Conservation (phyloP, 768 basidiomycete species). For the Paxillus ammoniavirescens region DNA sequence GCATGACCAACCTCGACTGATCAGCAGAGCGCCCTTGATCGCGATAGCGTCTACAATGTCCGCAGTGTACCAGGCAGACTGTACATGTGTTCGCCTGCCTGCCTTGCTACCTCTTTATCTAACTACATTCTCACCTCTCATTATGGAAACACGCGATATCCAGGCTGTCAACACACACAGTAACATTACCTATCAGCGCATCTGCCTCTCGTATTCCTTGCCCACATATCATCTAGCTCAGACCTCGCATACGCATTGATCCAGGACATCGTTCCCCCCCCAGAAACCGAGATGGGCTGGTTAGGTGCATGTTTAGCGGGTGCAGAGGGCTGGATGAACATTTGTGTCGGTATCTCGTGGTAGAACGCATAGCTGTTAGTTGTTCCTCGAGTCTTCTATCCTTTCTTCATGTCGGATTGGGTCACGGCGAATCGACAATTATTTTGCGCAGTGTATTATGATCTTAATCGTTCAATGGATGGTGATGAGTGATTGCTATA, state of each 20-base stretch:
- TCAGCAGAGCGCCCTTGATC: slow-evolving; percentile 50
- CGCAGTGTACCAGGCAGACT: slow-evolving; percentile 87
- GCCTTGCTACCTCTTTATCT: background rate
- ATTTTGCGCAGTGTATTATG: slow-evolving; percentile 6
- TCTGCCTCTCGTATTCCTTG: slow-evolving; percentile 78
- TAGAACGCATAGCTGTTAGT: slow-evolving; percentile 10
- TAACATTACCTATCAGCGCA: slow-evolving; percentile 64
- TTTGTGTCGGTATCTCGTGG: slow-evolving; percentile 67
- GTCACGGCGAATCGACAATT: background rate
- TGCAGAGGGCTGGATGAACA: slow-evolving; percentile 93
- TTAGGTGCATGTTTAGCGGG: slow-evolving; percentile 88
- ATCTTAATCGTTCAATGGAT: slow-evolving; percentile 13
- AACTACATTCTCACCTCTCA: background rate
- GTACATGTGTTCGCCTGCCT: slow-evolving; percentile 39
- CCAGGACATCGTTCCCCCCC: slow-evolving; percentile 81
- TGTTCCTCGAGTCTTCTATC: background rate
- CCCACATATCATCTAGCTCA: slow-evolving; percentile 38
- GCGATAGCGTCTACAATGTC: slow-evolving; percentile 84
- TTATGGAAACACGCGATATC: background rate
- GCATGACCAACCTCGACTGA: slow-evolving; percentile 65
- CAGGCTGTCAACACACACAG: slow-evolving; percentile 75
- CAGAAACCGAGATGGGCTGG: slow-evolving; percentile 92
- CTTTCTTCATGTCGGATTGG: background rate
- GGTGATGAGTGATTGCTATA: slow-evolving; percentile 4
- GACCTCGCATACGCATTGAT: slow-evolving; percentile 76